A percentile compares a stretch with the other conserved stretches of the same genome.
Conservation (phyloP, 1,139 yeast genomes). For the Pichia sp. region DNA sequence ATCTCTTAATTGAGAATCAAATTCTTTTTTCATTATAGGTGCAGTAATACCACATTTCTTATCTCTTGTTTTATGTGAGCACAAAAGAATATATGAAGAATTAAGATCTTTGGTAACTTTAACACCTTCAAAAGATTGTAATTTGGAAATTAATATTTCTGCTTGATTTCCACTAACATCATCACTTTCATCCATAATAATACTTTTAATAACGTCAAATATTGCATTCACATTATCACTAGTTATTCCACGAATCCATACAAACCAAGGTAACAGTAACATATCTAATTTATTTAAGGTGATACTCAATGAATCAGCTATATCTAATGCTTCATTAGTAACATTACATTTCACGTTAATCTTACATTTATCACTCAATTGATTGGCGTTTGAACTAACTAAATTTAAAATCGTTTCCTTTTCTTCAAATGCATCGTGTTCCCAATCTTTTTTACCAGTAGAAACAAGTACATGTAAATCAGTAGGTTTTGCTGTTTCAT, state of each 20-base stretch:
- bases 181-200: constrained; percentile 25
- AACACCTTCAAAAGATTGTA: constrained; percentile 21
- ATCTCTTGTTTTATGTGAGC: constrained; percentile 89
- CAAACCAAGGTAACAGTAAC: constrained; percentile 68
- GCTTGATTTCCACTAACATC: constrained; percentile 12
- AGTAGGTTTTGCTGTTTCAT: constrained; percentile 65
- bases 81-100: constrained; percentile 60
- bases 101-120: constrained; percentile 36
- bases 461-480: constrained; percentile 72
- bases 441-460: constrained; percentile 84
- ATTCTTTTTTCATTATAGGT: constrained; percentile 78
- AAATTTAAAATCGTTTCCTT: constrained; percentile 42
- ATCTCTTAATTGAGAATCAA: constrained; percentile 68
- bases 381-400: constrained; percentile 1
- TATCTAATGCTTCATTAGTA: constrained; percentile 12
- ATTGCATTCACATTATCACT: constrained; percentile 40
- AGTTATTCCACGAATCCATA: constrained; percentile 57
- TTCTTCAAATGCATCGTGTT: constrained; percentile 53
- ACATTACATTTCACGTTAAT: constrained; percentile 29
- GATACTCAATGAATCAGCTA: constrained; percentile 12
- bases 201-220: constrained; percentile 42
- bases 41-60: constrained; percentile 93
- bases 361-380: constrained; percentile 32
- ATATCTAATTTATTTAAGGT: constrained; percentile 44
- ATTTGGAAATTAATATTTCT: constrained; percentile 10